Percentiles rank a stretch among this genome's conserved stretches.
Evolutionary conservation across 495 filamentous ascomycete genomes (phyloP).

Genomic region (Penicillium riverlandense): DNA sequence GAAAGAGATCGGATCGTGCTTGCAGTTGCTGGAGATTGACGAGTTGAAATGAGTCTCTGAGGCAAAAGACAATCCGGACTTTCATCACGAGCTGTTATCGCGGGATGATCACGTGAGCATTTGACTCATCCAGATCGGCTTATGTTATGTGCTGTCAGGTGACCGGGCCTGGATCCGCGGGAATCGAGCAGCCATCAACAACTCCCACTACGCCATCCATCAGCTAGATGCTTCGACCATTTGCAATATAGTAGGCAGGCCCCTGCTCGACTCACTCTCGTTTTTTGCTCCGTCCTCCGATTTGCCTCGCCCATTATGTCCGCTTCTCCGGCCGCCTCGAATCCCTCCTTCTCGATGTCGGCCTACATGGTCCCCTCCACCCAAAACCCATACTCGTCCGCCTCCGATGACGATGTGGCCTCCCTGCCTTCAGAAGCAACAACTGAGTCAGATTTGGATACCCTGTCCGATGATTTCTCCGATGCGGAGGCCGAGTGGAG

Average conservation of each 20-base stretch:
- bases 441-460: conserved; percentile 48
- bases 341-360: conserved; percentile 37
- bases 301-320: conserved; percentile 20
- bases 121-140: conserved; percentile 9
- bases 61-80: conserved; percentile 3
- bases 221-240: conserved; percentile 17
- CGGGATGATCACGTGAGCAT: conserved; percentile 20
- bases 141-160: no score
- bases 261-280: conserved; percentile 21
- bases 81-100: conserved; percentile 21
- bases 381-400: conserved; percentile 29
- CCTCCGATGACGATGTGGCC: conserved; percentile 62
- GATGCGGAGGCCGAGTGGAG: conserved; percentile 94
- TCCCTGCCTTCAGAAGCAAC: conserved; percentile 72
- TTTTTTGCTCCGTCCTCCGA: conserved; percentile 2
- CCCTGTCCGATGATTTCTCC: conserved; percentile 50
- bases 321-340: conserved; percentile 24
- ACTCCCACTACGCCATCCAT: not conserved
- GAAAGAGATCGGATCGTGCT: not conserved
- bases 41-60: not conserved
- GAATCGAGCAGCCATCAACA: conserved; percentile 5
- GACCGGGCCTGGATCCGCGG: not conserved
- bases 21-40: not conserved
- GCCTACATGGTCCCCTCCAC: conserved; percentile 34
- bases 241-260: conserved; percentile 32